phyloP scores from a whole-genome alignment of 108 stramenopile species.

The Skeletonema grethae region DNA sequence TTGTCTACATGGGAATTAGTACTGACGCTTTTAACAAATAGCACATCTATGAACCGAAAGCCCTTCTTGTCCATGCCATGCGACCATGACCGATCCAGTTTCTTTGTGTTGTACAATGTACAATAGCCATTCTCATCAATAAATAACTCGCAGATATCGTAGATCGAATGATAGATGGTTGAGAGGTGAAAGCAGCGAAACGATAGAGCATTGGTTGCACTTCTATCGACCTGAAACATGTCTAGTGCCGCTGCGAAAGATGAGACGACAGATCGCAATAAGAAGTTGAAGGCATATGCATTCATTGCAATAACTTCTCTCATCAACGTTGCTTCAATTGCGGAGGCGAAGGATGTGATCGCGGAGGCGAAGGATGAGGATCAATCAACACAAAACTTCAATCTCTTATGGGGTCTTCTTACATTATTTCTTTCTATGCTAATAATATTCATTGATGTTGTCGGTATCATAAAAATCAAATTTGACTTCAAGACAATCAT shows the following conservation, averaged over 20 bases:
- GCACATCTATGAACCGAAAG: no score
- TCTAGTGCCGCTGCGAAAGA: not conserved
- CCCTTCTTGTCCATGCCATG: no score
- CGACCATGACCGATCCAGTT: no score
- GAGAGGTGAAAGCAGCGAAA: no score
- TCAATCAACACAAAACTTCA: not conserved
- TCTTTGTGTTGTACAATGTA: no score
- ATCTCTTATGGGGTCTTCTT: constrained; percentile 57
- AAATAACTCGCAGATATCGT: no score
- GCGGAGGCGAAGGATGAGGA: constrained; percentile 12
- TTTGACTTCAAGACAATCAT: constrained; percentile 54
- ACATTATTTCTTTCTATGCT: constrained; percentile 47
- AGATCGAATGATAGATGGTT: no score
- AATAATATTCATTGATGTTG: constrained; percentile 59
- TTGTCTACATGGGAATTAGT: no score
- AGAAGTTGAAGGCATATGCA: constrained; percentile 66
- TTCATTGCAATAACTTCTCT: constrained; percentile 49
- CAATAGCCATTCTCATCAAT: no score
- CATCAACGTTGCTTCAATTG: constrained; percentile 53
- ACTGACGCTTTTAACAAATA: no score
- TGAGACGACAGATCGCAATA: constrained; percentile 53
- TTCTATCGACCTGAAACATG: not conserved
- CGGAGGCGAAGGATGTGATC: constrained; percentile 13
- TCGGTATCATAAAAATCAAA: constrained; percentile 25
- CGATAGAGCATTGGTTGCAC: no score